A percentile compares a stretch with the other conserved stretches of the same genome.
Conservation (phyloP, 257 asterid genomes). For the Solanum lycopersicoides region DNA sequence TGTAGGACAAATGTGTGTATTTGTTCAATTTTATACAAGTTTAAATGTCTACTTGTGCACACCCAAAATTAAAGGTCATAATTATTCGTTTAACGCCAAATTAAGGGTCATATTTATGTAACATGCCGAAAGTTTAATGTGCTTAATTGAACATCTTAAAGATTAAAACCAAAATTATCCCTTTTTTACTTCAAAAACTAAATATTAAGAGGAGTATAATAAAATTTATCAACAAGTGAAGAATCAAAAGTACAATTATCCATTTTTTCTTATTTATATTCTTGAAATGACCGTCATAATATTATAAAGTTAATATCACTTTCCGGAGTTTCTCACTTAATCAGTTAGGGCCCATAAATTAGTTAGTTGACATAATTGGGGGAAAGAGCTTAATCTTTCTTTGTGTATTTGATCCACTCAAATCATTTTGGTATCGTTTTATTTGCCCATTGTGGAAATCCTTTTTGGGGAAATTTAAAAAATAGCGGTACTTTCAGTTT, state of each 20-base stretch:
- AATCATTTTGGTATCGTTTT: background rate
- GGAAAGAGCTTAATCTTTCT: background rate
- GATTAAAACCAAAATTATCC: background rate
- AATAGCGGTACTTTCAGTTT: background rate
- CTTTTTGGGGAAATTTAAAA: background rate
- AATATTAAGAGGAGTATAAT: background rate
- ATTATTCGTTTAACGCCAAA: rapidly evolving
- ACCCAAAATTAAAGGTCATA: too few species aligned
- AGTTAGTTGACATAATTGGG: background rate
- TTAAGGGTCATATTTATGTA: too few species aligned
- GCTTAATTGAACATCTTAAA: background rate
- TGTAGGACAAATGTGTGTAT: too few species aligned
- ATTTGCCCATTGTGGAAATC: background rate
- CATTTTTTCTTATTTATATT: background rate
- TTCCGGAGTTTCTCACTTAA: background rate
- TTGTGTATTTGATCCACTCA: background rate
- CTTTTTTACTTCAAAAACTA: background rate
- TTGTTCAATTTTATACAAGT: too few species aligned
- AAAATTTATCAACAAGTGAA: background rate
- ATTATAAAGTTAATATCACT: background rate
- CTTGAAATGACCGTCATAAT: background rate
- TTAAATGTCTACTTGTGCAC: too few species aligned
- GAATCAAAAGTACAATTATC: background rate
- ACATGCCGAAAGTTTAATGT: background rate
- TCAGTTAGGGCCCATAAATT: background rate